These are phyloP conservation scores for Cornus florida DNA, from an alignment of 148 eudicot species.

Conservation along the genomic window DNA sequence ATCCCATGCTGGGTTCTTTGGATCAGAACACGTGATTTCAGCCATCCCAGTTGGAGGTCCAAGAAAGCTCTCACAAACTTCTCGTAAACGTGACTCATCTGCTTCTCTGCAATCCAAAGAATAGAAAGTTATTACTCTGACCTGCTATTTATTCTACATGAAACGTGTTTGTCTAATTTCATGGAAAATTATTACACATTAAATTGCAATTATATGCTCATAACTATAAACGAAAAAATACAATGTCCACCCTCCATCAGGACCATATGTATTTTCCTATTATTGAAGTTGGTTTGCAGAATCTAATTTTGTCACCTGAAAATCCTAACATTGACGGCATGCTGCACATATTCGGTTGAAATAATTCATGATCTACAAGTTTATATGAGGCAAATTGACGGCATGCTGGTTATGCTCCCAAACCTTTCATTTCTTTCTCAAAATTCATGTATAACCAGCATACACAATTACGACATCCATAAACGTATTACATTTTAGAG, in stretches of 20 bases:
- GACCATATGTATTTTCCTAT: no score
- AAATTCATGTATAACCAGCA: no score
- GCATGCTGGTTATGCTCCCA: no score
- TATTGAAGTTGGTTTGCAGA: no score
- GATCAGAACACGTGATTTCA: conserved; percentile 43
- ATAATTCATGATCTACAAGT: not conserved
- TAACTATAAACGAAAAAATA: not conserved
- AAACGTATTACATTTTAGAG: not conserved
- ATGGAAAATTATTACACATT: not conserved
- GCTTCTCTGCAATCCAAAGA: conserved; percentile 63
- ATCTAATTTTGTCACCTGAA: no score
- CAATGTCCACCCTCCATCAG: not conserved
- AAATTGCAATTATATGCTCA: not conserved
- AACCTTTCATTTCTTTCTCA: no score
- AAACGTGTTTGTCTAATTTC: not conserved
- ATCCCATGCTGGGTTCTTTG: conserved; percentile 72
- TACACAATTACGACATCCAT: not conserved
- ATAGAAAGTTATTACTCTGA: not conserved
- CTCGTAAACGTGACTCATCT: conserved; percentile 87
- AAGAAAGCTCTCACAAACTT: conserved; percentile 91
- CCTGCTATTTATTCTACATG: not conserved
- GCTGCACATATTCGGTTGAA: not conserved
- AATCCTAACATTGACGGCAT: not conserved
- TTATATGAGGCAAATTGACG: no score
- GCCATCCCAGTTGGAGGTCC: conserved; percentile 97